Percentiles rank a stretch among this genome's conserved stretches.
Conservation (phyloP, 805 yeast species). For the Candida easanensis region DNA sequence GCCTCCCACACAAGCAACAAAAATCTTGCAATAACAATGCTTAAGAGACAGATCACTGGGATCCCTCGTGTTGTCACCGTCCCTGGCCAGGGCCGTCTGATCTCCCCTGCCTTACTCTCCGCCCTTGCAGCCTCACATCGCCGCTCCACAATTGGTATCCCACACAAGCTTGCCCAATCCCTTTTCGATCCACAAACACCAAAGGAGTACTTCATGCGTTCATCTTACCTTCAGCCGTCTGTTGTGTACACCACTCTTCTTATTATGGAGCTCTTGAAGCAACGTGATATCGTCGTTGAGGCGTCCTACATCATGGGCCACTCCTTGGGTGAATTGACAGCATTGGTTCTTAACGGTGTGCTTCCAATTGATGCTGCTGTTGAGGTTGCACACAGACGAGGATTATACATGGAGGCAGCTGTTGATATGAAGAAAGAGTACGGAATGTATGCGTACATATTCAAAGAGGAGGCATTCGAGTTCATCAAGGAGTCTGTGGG, state of each 20-base stretch:
- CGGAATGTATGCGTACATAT: conserved; percentile 38
- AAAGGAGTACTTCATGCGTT: conserved; percentile 20
- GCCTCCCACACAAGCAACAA: neutral
- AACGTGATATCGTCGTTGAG: conserved; percentile 20
- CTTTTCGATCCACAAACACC: conserved; percentile 8
- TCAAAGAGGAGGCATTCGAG: conserved; percentile 14
- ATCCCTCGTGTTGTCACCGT: conserved; percentile 15
- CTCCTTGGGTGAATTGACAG: conserved; percentile 43
- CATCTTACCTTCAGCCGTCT: conserved; percentile 32
- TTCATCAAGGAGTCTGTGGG: conserved; percentile 7
- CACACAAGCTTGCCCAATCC: conserved; percentile 13
- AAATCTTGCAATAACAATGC: conserved; percentile 2
- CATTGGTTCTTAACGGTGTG: conserved; percentile 32
- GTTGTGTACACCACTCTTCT: conserved; percentile 24
- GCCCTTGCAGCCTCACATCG: conserved; percentile 10
- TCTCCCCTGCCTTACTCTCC: conserved; percentile 12
- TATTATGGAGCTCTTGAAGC: conserved; percentile 25
- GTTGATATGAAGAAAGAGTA: conserved; percentile 22
- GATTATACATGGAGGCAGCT: conserved; percentile 36
- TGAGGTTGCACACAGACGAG: conserved; percentile 33
- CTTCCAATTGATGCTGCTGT: conserved; percentile 20
- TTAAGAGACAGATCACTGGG: conserved; percentile 8
- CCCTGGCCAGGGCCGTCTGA: conserved; percentile 28
- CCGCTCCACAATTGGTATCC: conserved; percentile 10
- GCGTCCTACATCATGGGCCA: conserved; percentile 36